Base-by-base conservation (phyloP, 2,329 filamentous ascomycete species). In the Cladosporium sp. region DNA sequence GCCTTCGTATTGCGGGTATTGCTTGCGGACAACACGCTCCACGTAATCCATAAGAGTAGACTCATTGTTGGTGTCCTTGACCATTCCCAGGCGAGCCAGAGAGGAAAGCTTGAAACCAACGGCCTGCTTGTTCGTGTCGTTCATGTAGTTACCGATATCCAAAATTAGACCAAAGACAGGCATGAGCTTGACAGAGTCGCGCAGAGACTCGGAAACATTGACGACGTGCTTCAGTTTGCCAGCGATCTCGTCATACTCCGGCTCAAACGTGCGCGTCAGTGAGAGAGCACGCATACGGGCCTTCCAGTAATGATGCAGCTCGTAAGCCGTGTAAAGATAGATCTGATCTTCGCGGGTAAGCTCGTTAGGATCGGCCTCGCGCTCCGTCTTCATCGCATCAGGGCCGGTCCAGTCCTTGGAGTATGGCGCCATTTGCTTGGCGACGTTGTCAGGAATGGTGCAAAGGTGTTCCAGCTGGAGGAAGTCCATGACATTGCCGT, bases 121-220 rank as follows among this genome's bases (percentile, higher is more conserved):
- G 3, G 93, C 93, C 72, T 97, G 93, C 74, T 99, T 99, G 73
- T 96, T 97, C 50, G 91, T 86, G 67, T 97, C 93, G 76, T 99
- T 99, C 93, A 99, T 99, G 78, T 96, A 99, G 71, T 99, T 99
- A 70, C 93, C 93, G 64, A 99, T 96, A 69, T 96, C 92, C 62
- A 99, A 76, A 70, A 99, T 99, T 55, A 97, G 79, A 53, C 92
- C 91, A 51, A 99, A 82, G 41, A 99, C 90, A 58, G 95, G 96
- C 85, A 97, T 96, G 62, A 99, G 74, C 20, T 89, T 87, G 20
- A 95, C 89, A 1, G 91, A 96, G 65, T 95, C 90, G 42, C 92
- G 83, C 49, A 99, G 74, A 8, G 89, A 88, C 71, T 97, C 92
- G 4, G 91, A 92, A 7, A 96, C 90, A 24, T 76, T 75, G 30